Base-by-base conservation (phyloP, 106 monocot species). In the Phalaenopsis aphrodite region DNA sequence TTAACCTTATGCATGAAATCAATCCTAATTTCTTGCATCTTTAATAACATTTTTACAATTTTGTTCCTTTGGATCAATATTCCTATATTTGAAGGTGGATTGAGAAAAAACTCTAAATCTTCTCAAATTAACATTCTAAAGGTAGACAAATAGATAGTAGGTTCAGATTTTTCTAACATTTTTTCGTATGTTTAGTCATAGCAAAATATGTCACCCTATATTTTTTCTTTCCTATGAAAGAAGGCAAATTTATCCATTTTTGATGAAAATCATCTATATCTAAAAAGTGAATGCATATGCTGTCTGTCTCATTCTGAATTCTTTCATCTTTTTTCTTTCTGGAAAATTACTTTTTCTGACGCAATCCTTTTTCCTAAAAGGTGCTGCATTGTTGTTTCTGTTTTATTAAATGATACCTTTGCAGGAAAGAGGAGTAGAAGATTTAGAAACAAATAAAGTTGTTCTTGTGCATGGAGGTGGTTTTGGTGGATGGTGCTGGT, bases 401-500 rank as follows among this genome's bases (percentile, higher is more conserved):
- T 74, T 2, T 55, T 73, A 21, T 81, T 17, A 71, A 36, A 38
- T 8, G 30, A 30, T 23, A n/a, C 56, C 19, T 82, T 30, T 68
- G 37, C 86, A 90, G 96, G 89, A 90, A 85, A n/a, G 90, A 72
- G 88, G 85, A 56, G 23, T 88, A 66, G 84, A 96, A 41, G 81
- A 88, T 64, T 80, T 96, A 72, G 95, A 96, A 80, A 93, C 93
- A 5, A 78, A 86, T 19, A 83, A 80, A 74, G 86, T 97, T 86
- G 92, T 94, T 85, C 90, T 97, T 56, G 92, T 97, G 57, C 94
- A 97, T 85, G 96, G 96, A 65, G 96, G 96, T 56, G 96, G 94
- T 78, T 94, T 97, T 86, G 96, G 96, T 78, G 96, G 92, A 80
- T 97, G 96, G 96, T 94, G 96, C 80, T 97, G 96, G 96, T 97